phyloP scores from a whole-genome alignment of 1,284 basidiomycete species.

The Trametes hirsuta region DNA sequence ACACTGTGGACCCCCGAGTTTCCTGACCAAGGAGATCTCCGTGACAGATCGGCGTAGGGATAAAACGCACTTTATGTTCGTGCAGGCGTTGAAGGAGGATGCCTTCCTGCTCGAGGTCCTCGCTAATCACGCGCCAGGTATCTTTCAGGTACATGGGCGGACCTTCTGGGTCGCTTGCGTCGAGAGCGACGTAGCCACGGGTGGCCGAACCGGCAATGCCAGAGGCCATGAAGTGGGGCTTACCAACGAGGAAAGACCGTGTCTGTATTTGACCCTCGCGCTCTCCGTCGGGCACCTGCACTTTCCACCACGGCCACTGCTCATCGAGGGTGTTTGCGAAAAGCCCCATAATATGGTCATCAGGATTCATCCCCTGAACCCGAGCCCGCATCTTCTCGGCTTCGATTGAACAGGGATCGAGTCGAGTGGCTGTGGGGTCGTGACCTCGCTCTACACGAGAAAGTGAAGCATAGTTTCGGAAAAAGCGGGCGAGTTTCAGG shows the following conservation, averaged over 20 bases:
- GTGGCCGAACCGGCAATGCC: constrained; percentile 8
- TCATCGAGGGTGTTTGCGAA: constrained; percentile 1
- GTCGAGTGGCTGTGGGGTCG: constrained; percentile 9
- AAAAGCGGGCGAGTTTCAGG: constrained; percentile 12
- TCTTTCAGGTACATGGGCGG: constrained; percentile 13
- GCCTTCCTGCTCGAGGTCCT: constrained; percentile 9
- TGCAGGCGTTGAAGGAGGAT: neutral
- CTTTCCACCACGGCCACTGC: constrained; percentile 13
- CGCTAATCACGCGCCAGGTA: constrained; percentile 9
- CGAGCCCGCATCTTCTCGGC: neutral
- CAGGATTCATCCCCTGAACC: neutral
- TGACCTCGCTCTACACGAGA: constrained; percentile 4
- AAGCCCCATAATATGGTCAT: neutral
- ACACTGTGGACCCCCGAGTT: neutral
- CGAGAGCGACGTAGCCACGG: constrained; percentile 12
- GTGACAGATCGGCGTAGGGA: constrained; percentile 11
- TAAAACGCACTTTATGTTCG: neutral
- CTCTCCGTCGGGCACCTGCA: neutral
- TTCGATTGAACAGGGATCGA: neutral
- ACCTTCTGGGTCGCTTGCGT: neutral
- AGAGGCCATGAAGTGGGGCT: constrained; percentile 7
- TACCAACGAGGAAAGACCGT: neutral
- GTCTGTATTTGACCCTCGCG: neutral
- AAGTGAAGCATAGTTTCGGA: constrained; percentile 10
- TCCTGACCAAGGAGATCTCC: constrained; percentile 2